Conservation (phyloP, 306 rosid genomes). For the Alnus glutinosa region DNA sequence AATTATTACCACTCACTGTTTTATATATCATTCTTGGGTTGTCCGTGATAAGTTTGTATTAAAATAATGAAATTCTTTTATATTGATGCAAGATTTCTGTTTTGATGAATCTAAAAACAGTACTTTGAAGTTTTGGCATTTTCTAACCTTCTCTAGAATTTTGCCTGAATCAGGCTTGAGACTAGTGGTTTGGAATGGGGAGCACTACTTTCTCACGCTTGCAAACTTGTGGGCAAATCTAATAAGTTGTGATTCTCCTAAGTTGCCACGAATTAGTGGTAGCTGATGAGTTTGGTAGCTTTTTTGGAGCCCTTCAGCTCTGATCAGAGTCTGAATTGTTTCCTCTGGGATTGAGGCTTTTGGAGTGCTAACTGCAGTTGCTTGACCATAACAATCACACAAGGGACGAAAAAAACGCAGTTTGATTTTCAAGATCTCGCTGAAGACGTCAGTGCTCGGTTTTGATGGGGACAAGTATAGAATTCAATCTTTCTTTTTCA, state of each 20-base stretch:
- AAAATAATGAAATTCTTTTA: not conserved
- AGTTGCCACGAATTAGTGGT: slow-evolving; percentile 24
- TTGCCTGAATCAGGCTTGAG: slow-evolving; percentile 56
- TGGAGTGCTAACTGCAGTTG: slow-evolving; percentile 18
- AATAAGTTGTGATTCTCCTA: slow-evolving; percentile 61
- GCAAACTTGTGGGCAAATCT: slow-evolving; percentile 89
- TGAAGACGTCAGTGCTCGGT: slow-evolving; percentile 20
- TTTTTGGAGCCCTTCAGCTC: not conserved
- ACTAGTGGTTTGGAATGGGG: slow-evolving; percentile 73
- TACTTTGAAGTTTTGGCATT: too few relatives aligned
- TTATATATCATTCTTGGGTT: not conserved
- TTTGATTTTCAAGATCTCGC: not conserved
- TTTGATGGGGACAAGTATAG: slow-evolving; percentile 22
- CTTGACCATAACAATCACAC: slow-evolving; percentile 8
- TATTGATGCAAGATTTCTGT: too few relatives aligned
- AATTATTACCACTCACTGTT: not conserved
- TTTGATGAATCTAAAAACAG: too few relatives aligned
- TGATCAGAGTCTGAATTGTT: not conserved
- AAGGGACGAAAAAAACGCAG: slow-evolving; percentile 9
- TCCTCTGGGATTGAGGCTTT: slow-evolving; percentile 33
- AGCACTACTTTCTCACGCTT: slow-evolving; percentile 58
- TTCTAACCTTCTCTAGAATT: slow-evolving; percentile 7
- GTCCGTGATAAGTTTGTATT: not conserved
- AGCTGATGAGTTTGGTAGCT: slow-evolving; percentile 24
- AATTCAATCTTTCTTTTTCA: slow-evolving; percentile 38